Percentiles rank a stretch among this genome's conserved stretches.
Conservation (phyloP, 1,139 yeast genomes). For the Zygosaccharomyces sapae region DNA sequence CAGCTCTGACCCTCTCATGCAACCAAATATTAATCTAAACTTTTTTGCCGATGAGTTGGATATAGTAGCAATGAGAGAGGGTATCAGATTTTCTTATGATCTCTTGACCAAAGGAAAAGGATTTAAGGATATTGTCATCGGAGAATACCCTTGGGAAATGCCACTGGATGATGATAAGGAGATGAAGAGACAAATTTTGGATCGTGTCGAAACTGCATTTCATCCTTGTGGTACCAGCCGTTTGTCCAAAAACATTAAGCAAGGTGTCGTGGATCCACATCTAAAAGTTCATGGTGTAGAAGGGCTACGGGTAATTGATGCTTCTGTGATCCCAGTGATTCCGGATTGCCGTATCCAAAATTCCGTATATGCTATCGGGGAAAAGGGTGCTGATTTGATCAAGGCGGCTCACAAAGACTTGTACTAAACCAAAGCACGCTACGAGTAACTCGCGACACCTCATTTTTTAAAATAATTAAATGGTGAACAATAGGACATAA, state of each 20-base stretch:
- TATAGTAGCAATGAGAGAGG: slow-evolving; percentile 29
- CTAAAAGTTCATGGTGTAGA: slow-evolving; percentile 38
- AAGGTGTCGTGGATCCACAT: slow-evolving; percentile 37
- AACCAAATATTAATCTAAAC: slow-evolving; percentile 28
- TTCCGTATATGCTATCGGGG: slow-evolving; percentile 38
- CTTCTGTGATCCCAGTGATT: slow-evolving; percentile 38
- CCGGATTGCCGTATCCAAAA: slow-evolving; percentile 39
- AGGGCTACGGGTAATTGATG: slow-evolving; percentile 38
- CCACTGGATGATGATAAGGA: slow-evolving; percentile 29
- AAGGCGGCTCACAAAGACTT: slow-evolving; percentile 20
- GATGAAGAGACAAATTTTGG: slow-evolving; percentile 28
- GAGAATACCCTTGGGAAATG: slow-evolving; percentile 30
- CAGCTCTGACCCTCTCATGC: slow-evolving; percentile 26
- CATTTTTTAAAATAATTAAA: no score
- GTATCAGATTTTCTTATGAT: slow-evolving; percentile 29
- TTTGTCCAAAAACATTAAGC: slow-evolving; percentile 24
- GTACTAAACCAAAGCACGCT: slow-evolving; percentile 19
- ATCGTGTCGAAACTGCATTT: slow-evolving; percentile 30
- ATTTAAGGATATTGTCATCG: slow-evolving; percentile 28
- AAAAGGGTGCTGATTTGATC: slow-evolving; percentile 36
- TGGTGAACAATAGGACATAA: no score
- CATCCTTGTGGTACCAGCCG: slow-evolving; percentile 32
- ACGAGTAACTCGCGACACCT: no score
- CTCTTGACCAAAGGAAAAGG: slow-evolving; percentile 28
- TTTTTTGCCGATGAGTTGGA: slow-evolving; percentile 30